Evolutionary conservation across 371 early-diverging fungal species (phyloP).

Genomic region (Dinochytrium kinnereticum): DNA sequence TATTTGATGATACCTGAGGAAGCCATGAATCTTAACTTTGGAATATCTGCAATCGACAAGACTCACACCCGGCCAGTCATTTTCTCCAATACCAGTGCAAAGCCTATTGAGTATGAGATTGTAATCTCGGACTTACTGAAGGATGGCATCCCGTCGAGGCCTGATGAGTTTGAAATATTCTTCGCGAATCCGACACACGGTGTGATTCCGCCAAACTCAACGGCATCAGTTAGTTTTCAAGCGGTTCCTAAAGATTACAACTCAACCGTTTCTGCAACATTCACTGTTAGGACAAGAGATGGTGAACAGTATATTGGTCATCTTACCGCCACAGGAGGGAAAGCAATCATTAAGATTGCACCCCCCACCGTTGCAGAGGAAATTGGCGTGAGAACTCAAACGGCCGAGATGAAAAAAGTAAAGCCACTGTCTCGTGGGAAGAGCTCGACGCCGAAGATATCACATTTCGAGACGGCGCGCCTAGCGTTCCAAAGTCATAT

Average conservation of each 20-base stretch:
- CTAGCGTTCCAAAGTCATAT: conserved; percentile 49
- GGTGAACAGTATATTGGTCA: conserved; percentile 59
- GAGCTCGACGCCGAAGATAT: conserved; percentile 17
- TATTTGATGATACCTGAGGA: conserved; percentile 53
- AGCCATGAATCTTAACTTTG: conserved; percentile 51
- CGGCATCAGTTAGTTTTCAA: conserved; percentile 35
- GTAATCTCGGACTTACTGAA: conserved; percentile 32
- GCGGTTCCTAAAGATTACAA: conserved; percentile 52
- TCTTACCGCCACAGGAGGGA: conserved; percentile 53
- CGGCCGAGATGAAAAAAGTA: conserved; percentile 35
- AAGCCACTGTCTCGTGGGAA: conserved; percentile 14
- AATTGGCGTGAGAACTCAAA: conserved; percentile 14
- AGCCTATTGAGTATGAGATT: conserved; percentile 52
- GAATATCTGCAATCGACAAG: conserved; percentile 55
- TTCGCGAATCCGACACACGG: conserved; percentile 51
- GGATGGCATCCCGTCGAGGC: conserved; percentile 40
- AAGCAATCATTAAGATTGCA: conserved; percentile 60
- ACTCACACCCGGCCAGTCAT: conserved; percentile 43
- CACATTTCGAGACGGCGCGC: conserved; percentile 37
- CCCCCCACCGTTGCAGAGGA: conserved; percentile 41
- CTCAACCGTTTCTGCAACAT: conserved; percentile 43
- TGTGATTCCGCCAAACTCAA: conserved; percentile 42
- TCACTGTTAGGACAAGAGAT: conserved; percentile 50
- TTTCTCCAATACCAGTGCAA: conserved; percentile 54
- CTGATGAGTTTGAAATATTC: conserved; percentile 54